Evolutionary conservation across 176 grass and related monocot species (phyloP).

Genomic region (Rhynchospora pubera): DNA sequence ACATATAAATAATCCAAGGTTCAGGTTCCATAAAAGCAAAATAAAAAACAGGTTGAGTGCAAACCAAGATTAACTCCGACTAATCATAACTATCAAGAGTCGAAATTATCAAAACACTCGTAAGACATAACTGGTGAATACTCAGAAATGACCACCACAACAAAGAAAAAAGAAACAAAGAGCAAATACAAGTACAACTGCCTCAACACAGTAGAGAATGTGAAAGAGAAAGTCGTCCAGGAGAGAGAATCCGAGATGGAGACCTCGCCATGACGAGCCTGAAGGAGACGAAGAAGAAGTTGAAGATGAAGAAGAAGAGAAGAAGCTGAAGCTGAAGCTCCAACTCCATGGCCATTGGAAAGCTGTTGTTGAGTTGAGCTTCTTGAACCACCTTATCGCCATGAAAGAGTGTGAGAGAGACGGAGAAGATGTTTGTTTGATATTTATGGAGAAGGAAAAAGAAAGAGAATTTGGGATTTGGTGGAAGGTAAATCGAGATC

Average conservation of each 20-base stretch:
- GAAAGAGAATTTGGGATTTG: background rate
- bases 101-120: background rate
- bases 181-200: constrained; percentile 47
- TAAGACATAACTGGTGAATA: background rate
- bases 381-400: constrained; percentile 26
- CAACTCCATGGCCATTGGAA: constrained; percentile 24
- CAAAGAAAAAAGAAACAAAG: constrained; percentile 52
- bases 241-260: constrained; percentile 36
- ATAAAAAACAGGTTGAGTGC: constrained; percentile 2
- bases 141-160: constrained; percentile 35
- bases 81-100: background rate
- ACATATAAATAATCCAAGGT: background rate
- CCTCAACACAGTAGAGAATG: constrained; percentile 54
- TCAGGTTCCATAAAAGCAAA: background rate
- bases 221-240: constrained; percentile 59
- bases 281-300: background rate
- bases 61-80: background rate
- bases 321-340: background rate
- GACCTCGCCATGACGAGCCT: constrained; percentile 19
- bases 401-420: background rate
- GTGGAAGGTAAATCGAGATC: background rate
- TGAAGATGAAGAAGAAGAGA: background rate
- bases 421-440: background rate
- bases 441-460: background rate
- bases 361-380: constrained; percentile 24